These are phyloP conservation scores for Arachis stenosperma DNA, from an alignment of 306 rosid species.

Conservation along the genomic window DNA sequence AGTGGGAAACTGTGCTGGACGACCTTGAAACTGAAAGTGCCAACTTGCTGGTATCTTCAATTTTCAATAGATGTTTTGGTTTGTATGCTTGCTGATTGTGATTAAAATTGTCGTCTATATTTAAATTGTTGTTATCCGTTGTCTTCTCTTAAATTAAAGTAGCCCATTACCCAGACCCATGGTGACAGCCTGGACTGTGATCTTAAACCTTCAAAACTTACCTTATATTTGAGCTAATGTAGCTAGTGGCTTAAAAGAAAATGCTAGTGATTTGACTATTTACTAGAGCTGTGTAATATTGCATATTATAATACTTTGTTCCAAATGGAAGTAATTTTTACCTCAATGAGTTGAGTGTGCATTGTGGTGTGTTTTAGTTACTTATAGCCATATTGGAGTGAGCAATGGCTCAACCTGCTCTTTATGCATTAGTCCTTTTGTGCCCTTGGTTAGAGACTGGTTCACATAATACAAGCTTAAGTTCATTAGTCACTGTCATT, in stretches of 20 bases:
- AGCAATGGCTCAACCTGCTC: not conserved
- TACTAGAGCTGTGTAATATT: conserved; percentile 13
- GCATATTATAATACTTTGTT: not conserved
- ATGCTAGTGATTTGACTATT: conserved; percentile 3
- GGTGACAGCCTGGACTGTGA: conserved; percentile 14
- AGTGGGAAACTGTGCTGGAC: conserved; percentile 87
- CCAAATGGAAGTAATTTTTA: not conserved
- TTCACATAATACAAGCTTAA: not conserved
- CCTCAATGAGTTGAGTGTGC: conserved; percentile 2
- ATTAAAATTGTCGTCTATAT: too few relatives aligned
- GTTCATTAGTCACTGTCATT: not conserved
- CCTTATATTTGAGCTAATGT: not conserved
- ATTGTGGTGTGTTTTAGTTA: conserved; percentile 15
- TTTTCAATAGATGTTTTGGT: conserved; percentile 40
- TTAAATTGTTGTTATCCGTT: too few relatives aligned
- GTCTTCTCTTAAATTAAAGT: not conserved
- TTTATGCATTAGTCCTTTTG: not conserved
- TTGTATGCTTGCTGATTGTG: conserved; percentile 20
- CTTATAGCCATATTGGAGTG: not conserved
- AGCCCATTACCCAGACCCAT: not conserved
- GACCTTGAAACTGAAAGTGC: conserved; percentile 90
- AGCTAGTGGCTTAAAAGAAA: not conserved
- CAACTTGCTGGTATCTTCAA: conserved; percentile 68
- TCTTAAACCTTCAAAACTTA: conserved; percentile 9
- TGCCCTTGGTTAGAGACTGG: not conserved